Base-by-base conservation (phyloP, 805 yeast species). In the Ogataea angusta region DNA sequence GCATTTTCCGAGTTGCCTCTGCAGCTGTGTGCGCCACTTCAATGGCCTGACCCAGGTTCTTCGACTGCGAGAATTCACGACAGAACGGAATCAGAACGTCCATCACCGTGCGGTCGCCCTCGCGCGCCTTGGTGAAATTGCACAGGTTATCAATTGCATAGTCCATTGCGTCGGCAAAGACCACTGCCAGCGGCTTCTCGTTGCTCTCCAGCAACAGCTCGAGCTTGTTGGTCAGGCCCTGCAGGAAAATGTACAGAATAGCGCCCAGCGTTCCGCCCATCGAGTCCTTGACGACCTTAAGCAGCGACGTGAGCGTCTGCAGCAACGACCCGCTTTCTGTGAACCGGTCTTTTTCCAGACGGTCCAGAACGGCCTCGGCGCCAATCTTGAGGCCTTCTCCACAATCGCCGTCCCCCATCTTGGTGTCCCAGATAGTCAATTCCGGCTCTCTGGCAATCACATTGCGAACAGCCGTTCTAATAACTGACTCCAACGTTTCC, bases 321-420 rank as follows among this genome's bases (percentile, higher is more conserved):
- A 62, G 28, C 3, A 64, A 50, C 6, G 63, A 56, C 1, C 67
- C 67, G 7, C 41, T 26, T 2, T 34, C 30, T 1, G 61, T 54
- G 29, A 55, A 45, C 5, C 54, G 51, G 7, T 49, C 53, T 1
- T 43, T 45, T 15, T 55, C 48, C 12, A 66, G 39, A 6, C 50
- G 57, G 10, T 34, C 35, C 15, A 63, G 40, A 4, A 64, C 51
- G 1, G 60, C 60, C 35, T 53, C 54, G 15, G 63, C 67, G 7
- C 68, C 70, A 15, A 57, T 47, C 37, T 59, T 57, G 30, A 67
- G 55, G 34, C 66, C 65, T 42, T 63, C 62, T 25, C 72, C 70
- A 52, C 72, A 67, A 38, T 67, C 72, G 10, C 72, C 72, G 45
- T 67, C 72, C n/a, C 72, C 70, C 63, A 65, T 62, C 43, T 61